Percentiles rank a stretch among this genome's conserved stretches.
phyloP scores from a whole-genome alignment of 1,284 basidiomycete species.

The Wallemia hederae region DNA sequence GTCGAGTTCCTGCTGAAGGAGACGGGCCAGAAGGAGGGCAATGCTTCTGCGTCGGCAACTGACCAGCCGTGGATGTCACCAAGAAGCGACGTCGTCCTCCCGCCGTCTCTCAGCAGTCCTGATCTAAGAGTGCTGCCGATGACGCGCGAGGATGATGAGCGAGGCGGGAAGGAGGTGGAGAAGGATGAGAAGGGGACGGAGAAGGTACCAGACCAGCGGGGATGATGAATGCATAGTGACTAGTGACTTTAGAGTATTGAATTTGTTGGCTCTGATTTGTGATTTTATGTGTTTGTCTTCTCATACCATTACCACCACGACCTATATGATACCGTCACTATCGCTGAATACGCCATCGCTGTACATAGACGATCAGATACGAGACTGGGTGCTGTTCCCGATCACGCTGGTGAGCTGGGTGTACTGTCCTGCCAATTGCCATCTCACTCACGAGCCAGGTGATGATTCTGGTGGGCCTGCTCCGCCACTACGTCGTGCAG shows the following conservation, averaged over 20 bases:
- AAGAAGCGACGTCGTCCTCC: neutral
- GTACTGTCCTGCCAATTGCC: neutral
- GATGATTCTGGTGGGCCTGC: conserved; percentile 71
- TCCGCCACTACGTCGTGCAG: conserved; percentile 73
- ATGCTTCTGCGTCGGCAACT: no score
- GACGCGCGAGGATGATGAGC: no score
- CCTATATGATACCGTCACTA: no score
- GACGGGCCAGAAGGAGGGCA: conserved; percentile 22
- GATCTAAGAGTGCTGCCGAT: neutral
- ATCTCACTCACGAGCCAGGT: neutral
- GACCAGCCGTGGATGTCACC: no score
- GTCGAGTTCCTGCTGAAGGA: conserved; percentile 85
- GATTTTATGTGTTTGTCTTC: neutral
- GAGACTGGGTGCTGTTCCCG: conserved; percentile 53
- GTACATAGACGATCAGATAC: conserved; percentile 5
- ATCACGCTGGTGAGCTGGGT: conserved; percentile 63
- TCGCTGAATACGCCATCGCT: neutral
- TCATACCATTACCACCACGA: no score
- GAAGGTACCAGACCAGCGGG: no score
- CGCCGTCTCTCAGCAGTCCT: neutral
- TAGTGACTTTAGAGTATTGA: neutral
- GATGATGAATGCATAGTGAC: no score
- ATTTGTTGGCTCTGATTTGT: neutral
- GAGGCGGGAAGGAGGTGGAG: no score
- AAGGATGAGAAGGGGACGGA: no score